Evolutionary conservation across 164 flowering plant genomes (phyloP).

Genomic region (Magnolia officinalis): DNA sequence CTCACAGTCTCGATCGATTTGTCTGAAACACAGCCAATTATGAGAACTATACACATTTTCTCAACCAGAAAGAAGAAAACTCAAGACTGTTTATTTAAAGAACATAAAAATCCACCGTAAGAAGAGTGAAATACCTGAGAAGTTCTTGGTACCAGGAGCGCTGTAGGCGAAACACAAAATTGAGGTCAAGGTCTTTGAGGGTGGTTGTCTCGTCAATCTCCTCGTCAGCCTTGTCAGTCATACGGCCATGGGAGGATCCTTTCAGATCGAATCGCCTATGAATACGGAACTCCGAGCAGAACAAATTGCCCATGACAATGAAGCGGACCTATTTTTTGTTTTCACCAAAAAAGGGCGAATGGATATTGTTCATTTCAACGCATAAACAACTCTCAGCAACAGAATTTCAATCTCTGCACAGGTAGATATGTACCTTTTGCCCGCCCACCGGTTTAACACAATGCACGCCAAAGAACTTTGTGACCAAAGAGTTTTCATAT

Average conservation of each 20-base stretch:
- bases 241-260: conserved; percentile 31
- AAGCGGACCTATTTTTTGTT: conserved; percentile 49
- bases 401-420: not conserved
- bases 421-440: conserved; percentile 41
- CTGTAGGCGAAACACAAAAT: conserved; percentile 68
- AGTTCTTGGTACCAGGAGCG: conserved; percentile 61
- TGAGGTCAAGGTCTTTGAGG: conserved; percentile 81
- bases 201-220: conserved; percentile 68
- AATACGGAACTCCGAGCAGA: conserved; percentile 58
- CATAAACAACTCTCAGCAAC: not conserved
- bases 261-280: conserved; percentile 62
- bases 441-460: conserved; percentile 44
- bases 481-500: conserved; percentile 32
- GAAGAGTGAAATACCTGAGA: conserved; percentile 36
- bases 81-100: not conserved
- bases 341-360: not conserved
- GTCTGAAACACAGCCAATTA: conserved; percentile 36
- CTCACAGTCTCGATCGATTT: conserved; percentile 74
- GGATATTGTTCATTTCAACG: not conserved
- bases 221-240: conserved; percentile 44
- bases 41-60: not conserved
- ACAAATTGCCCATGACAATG: conserved; percentile 67
- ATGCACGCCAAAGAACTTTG: conserved; percentile 53
- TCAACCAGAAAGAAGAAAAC: not conserved
- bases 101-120: not conserved